A percentile compares a stretch with the other conserved stretches of the same genome.
phyloP scores from a whole-genome alignment of 2,329 filamentous ascomycete genomes.

The Colletotrichum caudatum region DNA sequence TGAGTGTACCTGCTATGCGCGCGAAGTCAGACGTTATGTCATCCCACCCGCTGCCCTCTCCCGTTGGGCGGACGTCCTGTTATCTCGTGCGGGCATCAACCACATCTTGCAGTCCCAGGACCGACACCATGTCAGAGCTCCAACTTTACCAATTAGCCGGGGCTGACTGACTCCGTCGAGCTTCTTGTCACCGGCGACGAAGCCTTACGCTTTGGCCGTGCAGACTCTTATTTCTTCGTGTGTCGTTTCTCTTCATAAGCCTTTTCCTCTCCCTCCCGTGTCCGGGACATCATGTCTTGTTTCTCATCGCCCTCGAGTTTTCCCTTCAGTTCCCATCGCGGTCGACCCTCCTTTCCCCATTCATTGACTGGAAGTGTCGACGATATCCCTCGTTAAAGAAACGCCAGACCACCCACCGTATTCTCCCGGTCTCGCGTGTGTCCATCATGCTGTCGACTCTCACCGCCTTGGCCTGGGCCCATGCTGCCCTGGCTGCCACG shows the following conservation, averaged over 20 bases:
- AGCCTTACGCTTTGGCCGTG: constrained; percentile 24
- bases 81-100: constrained; percentile 28
- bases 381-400: constrained; percentile 6
- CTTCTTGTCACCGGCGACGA: neutral
- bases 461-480: constrained; percentile 43
- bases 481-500: constrained; percentile 47
- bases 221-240: constrained; percentile 7
- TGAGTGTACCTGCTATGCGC: constrained; percentile 30
- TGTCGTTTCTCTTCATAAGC: constrained; percentile 26
- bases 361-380: constrained; percentile 30
- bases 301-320: constrained; percentile 19
- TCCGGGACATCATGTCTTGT: neutral
- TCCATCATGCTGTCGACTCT: constrained; percentile 29
- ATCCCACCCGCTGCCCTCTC: constrained; percentile 23
- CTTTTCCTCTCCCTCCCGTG: constrained; percentile 1
- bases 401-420: constrained; percentile 18
- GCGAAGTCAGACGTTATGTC: constrained; percentile 35
- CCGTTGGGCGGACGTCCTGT: constrained; percentile 9
- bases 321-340: constrained; percentile 3
- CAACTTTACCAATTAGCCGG: constrained; percentile 33
- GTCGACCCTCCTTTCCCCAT: constrained; percentile 24
- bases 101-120: constrained; percentile 17
- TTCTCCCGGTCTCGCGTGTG: constrained; percentile 16
- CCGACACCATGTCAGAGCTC: constrained; percentile 34
- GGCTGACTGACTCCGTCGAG: constrained; percentile 6